Evolutionary conservation across 2,329 filamentous ascomycete genomes (phyloP).

Genomic region (Ustilaginoidea virens): DNA sequence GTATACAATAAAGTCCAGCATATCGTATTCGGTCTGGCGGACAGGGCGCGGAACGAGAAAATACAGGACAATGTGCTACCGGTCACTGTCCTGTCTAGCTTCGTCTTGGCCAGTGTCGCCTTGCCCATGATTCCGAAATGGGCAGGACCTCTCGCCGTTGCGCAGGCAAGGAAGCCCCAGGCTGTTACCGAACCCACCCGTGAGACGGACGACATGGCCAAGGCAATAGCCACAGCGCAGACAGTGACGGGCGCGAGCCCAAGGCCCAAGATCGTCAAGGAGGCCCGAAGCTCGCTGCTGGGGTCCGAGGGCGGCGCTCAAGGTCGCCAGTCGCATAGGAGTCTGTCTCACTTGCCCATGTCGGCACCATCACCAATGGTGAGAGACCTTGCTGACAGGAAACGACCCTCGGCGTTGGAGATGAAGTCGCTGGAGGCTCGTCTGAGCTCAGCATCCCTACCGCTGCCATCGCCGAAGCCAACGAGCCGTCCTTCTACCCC

Average conservation of each 20-base stretch:
- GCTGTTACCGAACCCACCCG: conserved; percentile 13
- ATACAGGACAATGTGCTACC: conserved; percentile 72
- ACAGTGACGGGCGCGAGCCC: conserved; percentile 41
- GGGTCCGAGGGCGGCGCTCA: conserved; percentile 18
- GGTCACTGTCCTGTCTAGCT: conserved; percentile 65
- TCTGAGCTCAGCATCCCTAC: conserved; percentile 52
- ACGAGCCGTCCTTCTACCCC: conserved; percentile 41
- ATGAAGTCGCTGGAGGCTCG: conserved; percentile 41
- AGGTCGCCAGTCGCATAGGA: conserved; percentile 13
- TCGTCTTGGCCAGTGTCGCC: conserved; percentile 63
- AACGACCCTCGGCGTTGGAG: conserved; percentile 34
- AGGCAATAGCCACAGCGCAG: conserved; percentile 46
- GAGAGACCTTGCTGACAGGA: conserved; percentile 21
- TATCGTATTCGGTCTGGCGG: conserved; percentile 67
- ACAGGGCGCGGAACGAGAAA: conserved; percentile 52
- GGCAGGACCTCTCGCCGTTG: conserved; percentile 67
- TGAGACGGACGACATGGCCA: conserved; percentile 24
- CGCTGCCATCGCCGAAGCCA: conserved; percentile 41
- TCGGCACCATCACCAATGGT: conserved; percentile 11
- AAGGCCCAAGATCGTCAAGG: conserved; percentile 31
- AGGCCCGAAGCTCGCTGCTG: conserved; percentile 26
- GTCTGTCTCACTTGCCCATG: conserved; percentile 8
- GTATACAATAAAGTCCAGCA: conserved; percentile 83
- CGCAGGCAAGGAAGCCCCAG: conserved; percentile 64
- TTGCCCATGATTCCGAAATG: conserved; percentile 61